phyloP scores from a whole-genome alignment of 371 early-diverging fungal species.

The Rhizopus arrhizus region DNA sequence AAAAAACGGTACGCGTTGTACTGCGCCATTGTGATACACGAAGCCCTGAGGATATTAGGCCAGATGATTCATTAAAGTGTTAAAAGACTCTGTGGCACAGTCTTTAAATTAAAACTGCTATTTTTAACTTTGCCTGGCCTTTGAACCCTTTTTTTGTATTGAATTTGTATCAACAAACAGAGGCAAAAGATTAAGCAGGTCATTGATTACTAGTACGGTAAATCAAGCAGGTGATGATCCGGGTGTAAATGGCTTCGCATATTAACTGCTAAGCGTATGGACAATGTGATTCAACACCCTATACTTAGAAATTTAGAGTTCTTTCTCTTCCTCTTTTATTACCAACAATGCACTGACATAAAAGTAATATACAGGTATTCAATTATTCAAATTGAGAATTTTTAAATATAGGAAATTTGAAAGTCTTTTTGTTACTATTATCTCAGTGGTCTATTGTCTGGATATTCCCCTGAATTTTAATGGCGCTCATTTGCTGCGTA shows the following conservation, averaged over 20 bases:
- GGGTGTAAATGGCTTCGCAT: constrained; percentile 1
- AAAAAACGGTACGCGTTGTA: background rate
- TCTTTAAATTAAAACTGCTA: background rate
- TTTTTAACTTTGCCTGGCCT: background rate
- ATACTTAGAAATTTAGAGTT: background rate
- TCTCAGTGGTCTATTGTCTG: too few species aligned
- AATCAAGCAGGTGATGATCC: background rate
- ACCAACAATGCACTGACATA: too few species aligned
- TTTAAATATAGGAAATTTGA: too few species aligned
- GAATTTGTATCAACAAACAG: background rate
- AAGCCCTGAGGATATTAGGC: background rate
- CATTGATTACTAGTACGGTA: background rate
- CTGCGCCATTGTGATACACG: constrained; percentile 1
- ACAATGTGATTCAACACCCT: background rate
- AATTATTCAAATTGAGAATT: background rate
- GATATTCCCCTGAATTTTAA: too few species aligned
- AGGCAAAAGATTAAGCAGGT: background rate
- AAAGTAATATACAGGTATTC: background rate
- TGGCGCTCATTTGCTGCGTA: too few species aligned
- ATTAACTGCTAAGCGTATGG: constrained; percentile 4
- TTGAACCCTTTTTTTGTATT: background rate
- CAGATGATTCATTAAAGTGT: background rate
- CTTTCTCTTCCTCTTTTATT: background rate
- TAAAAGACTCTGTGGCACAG: background rate
- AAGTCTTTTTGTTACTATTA: too few species aligned